Conservation (phyloP, 768 basidiomycete species). For the Chalciporus pseudorubinellus region DNA sequence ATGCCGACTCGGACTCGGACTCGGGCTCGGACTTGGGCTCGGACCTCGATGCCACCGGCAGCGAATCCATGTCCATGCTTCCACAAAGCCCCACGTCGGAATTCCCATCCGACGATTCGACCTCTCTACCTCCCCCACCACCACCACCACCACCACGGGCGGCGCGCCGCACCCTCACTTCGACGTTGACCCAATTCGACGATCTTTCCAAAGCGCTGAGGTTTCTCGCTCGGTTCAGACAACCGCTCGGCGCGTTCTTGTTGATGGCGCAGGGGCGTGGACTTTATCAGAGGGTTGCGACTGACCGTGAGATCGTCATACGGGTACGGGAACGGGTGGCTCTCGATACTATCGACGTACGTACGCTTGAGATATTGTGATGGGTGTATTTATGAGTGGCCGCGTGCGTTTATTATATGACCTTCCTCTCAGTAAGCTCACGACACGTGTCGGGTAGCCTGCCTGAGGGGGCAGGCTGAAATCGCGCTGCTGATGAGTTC, state of each 20-base stretch:
- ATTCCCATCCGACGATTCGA: not conserved
- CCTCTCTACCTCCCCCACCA: not conserved
- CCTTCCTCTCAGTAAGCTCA: too few relatives aligned
- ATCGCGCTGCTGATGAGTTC: too few relatives aligned
- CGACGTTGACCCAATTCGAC: not conserved
- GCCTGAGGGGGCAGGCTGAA: too few relatives aligned
- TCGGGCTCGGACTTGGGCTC: too few relatives aligned
- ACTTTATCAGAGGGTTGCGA: constrained; percentile 16
- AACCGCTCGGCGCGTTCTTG: constrained; percentile 15
- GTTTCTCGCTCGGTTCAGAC: constrained; percentile 11
- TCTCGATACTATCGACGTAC: constrained; percentile 6
- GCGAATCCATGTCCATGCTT: too few relatives aligned
- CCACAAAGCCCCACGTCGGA: too few relatives aligned
- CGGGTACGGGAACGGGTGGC: constrained; percentile 2
- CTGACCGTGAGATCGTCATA: constrained; percentile 10
- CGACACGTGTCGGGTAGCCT: too few relatives aligned
- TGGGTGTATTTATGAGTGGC: too few relatives aligned
- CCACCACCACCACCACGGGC: too few relatives aligned
- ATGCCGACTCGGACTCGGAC: constrained; percentile 1
- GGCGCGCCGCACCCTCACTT: too few relatives aligned
- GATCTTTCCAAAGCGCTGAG: not conserved
- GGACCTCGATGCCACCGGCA: too few relatives aligned
- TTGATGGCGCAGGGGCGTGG: constrained; percentile 1
- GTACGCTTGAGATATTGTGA: constrained; percentile 9
- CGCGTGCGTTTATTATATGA: too few relatives aligned